These are phyloP conservation scores for Carex littledalei DNA, from an alignment of 176 grass and related monocot genomes.

Conservation along the genomic window DNA sequence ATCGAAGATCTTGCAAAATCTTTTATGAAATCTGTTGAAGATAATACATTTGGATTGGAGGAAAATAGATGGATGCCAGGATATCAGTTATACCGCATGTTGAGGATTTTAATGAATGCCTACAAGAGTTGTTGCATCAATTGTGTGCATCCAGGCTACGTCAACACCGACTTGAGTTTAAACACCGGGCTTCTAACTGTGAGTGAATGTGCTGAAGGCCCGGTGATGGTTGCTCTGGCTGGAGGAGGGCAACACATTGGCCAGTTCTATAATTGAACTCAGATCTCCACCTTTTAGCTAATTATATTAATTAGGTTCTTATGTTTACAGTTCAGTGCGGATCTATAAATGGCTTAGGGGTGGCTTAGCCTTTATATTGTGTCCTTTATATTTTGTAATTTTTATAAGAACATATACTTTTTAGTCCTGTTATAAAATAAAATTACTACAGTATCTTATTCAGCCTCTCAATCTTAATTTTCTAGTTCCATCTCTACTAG, in stretches of 20 bases:
- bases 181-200: conserved; percentile 41
- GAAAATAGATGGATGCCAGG: background rate
- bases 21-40: background rate
- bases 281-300: conserved; percentile 2
- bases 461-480: too few relatives aligned
- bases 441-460: too few relatives aligned
- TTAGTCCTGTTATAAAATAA: too few relatives aligned
- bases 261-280: conserved; percentile 58
- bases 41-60: background rate
- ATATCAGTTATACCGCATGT: conserved; percentile 35
- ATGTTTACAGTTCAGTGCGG: background rate
- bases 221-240: conserved; percentile 43
- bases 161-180: conserved; percentile 51
- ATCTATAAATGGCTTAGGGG: too few relatives aligned
- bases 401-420: too few relatives aligned
- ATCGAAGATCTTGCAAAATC: background rate
- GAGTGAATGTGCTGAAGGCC: conserved; percentile 51
- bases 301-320: background rate
- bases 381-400: too few relatives aligned
- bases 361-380: too few relatives aligned
- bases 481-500: too few relatives aligned
- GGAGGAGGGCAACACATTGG: conserved; percentile 27
- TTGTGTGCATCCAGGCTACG: conserved; percentile 49
- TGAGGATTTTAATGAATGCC: conserved; percentile 51
- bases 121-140: conserved; percentile 56